A percentile compares a stretch with the other conserved stretches of the same genome.
phyloP scores from a whole-genome alignment of 768 basidiomycete species.

The Panaeolus cyanescens region DNA sequence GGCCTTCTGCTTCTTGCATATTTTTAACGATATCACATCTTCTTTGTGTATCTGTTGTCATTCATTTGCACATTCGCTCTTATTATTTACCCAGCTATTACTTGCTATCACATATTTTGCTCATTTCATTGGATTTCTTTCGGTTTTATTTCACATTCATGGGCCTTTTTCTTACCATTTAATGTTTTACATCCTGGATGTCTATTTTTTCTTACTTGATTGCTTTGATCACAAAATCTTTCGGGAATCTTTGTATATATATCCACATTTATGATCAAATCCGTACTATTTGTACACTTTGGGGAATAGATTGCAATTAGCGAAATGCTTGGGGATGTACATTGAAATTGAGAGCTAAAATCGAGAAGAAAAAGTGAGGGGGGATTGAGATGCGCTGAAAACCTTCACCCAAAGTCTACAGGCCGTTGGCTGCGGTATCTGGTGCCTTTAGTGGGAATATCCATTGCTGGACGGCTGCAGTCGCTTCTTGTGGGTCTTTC shows the following conservation, averaged over 20 bases:
- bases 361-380: neutral
- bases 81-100: constrained; percentile 1
- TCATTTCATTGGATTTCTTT: constrained; percentile 2
- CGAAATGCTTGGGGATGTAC: constrained; percentile 1
- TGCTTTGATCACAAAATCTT: neutral
- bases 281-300: constrained; percentile 1
- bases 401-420: neutral
- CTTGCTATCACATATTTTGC: neutral
- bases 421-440: neutral
- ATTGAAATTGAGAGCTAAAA: neutral
- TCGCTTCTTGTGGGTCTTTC: constrained; percentile 66
- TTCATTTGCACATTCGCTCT: neutral
- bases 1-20: neutral
- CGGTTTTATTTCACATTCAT: neutral
- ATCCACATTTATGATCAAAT: constrained; percentile 14
- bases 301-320: constrained; percentile 3
- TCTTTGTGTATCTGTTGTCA: constrained; percentile 8
- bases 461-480: constrained; percentile 71
- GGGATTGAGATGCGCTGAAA: neutral
- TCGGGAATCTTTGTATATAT: constrained; percentile 16
- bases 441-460: constrained; percentile 53
- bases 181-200: neutral
- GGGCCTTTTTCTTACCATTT: neutral
- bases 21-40: neutral
- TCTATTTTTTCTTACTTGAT: neutral